Percentiles rank a stretch among this genome's conserved stretches.
Evolutionary conservation across 805 yeast species (phyloP).

Genomic region (Komagataella populi): DNA sequence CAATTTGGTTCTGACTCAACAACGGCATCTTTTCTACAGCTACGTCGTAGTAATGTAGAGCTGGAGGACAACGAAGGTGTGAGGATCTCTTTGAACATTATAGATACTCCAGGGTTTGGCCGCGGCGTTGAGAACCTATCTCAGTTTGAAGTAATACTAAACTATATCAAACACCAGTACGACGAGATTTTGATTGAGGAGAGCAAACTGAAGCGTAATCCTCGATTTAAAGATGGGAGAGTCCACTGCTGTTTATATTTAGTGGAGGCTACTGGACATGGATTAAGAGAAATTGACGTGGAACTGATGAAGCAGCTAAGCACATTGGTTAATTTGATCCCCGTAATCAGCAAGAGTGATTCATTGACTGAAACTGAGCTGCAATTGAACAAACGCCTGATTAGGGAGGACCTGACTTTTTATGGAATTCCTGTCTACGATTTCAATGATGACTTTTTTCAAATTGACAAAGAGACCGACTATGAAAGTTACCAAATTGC

Average conservation of each 20-base stretch:
- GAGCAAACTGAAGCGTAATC: conserved; percentile 70
- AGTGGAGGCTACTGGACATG: conserved; percentile 54
- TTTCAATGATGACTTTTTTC: conserved; percentile 48
- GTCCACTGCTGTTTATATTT: conserved; percentile 72
- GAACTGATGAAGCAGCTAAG: conserved; percentile 58
- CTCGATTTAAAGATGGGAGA: conserved; percentile 74
- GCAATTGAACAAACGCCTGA: conserved; percentile 56
- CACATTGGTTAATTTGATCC: conserved; percentile 67
- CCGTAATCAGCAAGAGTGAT: conserved; percentile 75
- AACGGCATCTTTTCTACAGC: conserved; percentile 41
- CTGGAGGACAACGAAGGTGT: conserved; percentile 79
- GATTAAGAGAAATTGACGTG: conserved; percentile 60
- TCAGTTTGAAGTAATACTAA: conserved; percentile 59
- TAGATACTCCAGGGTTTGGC: conserved; percentile 81
- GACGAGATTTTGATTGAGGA: conserved; percentile 76
- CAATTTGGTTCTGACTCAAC: neutral
- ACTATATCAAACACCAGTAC: conserved; percentile 68
- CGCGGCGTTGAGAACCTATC: conserved; percentile 56
- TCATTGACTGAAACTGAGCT: conserved; percentile 60
- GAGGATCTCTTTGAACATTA: conserved; percentile 59
- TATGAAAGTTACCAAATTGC: conserved; percentile 18
- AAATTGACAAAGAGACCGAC: conserved; percentile 13
- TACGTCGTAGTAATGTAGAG: conserved; percentile 74
- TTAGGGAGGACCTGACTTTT: conserved; percentile 62
- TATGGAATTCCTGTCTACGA: conserved; percentile 65